Base-by-base conservation (phyloP, 1,284 basidiomycete genomes). In the Cystobasidiaceae sp. region DNA sequence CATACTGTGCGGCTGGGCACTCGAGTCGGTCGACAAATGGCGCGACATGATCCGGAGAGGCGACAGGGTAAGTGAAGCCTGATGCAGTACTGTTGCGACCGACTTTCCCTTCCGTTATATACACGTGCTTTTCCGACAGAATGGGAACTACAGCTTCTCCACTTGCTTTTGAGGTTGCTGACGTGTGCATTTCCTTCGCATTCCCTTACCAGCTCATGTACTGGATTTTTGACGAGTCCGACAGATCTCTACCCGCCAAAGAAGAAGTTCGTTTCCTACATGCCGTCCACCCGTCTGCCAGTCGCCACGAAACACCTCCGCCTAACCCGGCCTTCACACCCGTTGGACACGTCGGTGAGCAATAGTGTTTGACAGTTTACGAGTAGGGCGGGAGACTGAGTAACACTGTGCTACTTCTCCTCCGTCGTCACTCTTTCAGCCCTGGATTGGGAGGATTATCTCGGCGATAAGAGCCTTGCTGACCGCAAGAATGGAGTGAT, bases 301-400 rank as follows among this genome's bases (percentile, higher is more conserved):
- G 32, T 19, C 39, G 28, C 46, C 30, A 3, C 21, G n/a, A 17
- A 46, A 37, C 9, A 9, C 65, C 58, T 3, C 34, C 58, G 7
- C 19, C 8, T n/a, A 46, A 59, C 39, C 65, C 45, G 13, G 43
- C 54, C 41, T 67, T 67, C 32, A 45, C 39, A 11, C 65, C 65
- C 4, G 58, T 60, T n/a, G 65, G 65, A n/a, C 65, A 67, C 33
- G 41, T 67, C 27, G 54, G 54, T 56, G 39, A 56, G 54, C 9
- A 3, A n/a, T n/a, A n/a, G n/a, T n/a, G n/a, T n/a, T n/a, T n/a
- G n/a, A n/a, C n/a, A n/a, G n/a, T n/a, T n/a, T n/a, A n/a, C n/a
- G n/a, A n/a, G n/a, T n/a, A n/a, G n/a, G n/a, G n/a, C n/a, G n/a
- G n/a, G n/a, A n/a, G n/a, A n/a, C n/a, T n/a, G n/a, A n/a, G n/a